phyloP scores from a whole-genome alignment of 495 filamentous ascomycete genomes.

The Hypoxylon fuscum region DNA sequence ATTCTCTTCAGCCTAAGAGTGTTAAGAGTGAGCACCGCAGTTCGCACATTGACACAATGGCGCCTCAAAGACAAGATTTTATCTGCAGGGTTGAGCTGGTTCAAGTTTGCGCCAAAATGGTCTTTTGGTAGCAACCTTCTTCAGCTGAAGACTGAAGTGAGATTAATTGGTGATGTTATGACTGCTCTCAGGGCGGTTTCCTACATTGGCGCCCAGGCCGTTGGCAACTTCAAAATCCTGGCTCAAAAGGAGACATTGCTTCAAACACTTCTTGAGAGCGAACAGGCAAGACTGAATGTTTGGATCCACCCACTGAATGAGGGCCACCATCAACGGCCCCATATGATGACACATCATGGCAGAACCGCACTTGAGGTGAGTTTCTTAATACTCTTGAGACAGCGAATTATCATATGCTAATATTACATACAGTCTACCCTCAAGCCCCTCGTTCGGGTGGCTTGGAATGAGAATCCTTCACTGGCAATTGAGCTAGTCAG shows the following conservation, averaged over 20 bases:
- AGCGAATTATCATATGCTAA: slow-evolving; percentile 20
- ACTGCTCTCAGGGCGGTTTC: slow-evolving; percentile 65
- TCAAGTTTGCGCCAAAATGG: slow-evolving; percentile 83
- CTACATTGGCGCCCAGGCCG: slow-evolving; percentile 62
- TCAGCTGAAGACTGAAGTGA: slow-evolving; percentile 91
- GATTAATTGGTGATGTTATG: slow-evolving; percentile 79
- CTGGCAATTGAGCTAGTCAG: slow-evolving; percentile 82
- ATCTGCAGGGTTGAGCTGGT: slow-evolving; percentile 88
- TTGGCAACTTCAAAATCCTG: slow-evolving; percentile 68
- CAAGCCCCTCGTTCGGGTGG: slow-evolving; percentile 72
- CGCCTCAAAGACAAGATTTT: slow-evolving; percentile 87
- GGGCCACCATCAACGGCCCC: slow-evolving; percentile 42
- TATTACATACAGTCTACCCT: slow-evolving; percentile 60
- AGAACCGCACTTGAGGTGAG: slow-evolving; percentile 64
- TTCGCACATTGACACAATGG: slow-evolving; percentile 69
- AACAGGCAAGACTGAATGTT: slow-evolving; percentile 81
- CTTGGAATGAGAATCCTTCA: slow-evolving; percentile 84
- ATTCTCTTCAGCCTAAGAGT: slow-evolving; percentile 83
- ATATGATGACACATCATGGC: slow-evolving; percentile 34
- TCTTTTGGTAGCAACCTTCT: slow-evolving; percentile 94
- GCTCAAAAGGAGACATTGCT: slow-evolving; percentile 84
- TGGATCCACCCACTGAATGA: slow-evolving; percentile 90
- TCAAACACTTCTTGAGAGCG: slow-evolving; percentile 80
- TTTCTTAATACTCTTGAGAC: neutral
- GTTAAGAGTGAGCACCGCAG: slow-evolving; percentile 71